These are phyloP conservation scores for Carex pumila DNA, from an alignment of 176 grass and related monocot genomes.

Conservation along the genomic window DNA sequence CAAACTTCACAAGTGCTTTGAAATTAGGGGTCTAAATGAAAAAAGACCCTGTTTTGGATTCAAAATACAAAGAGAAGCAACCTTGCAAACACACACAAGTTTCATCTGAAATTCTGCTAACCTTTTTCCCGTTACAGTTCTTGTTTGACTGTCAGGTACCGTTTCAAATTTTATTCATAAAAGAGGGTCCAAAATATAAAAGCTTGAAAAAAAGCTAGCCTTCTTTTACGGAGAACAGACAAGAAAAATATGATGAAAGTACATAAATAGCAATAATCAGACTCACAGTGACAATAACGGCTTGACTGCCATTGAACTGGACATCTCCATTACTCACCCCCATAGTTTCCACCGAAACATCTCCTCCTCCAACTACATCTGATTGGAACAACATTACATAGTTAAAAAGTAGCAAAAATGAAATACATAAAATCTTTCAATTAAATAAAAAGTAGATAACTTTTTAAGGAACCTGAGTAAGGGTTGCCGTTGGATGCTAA, in stretches of 20 bases:
- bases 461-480: conserved; percentile 9
- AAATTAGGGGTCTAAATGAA: not conserved
- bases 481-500: not conserved
- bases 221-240: conserved; percentile 5
- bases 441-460: not conserved
- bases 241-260: not conserved
- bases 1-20: not conserved
- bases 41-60: not conserved
- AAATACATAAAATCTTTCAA: not conserved
- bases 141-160: not conserved
- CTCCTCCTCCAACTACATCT: not conserved
- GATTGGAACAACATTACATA: not conserved
- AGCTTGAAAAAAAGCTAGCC: not conserved
- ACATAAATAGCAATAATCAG: not conserved
- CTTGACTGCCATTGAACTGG: conserved; percentile 5
- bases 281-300: conserved; percentile 2
- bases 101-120: not conserved
- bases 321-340: not conserved
- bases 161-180: not conserved
- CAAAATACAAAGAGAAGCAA: not conserved
- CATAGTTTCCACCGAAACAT: not conserved
- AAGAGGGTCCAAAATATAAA: not conserved
- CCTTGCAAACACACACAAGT: not conserved
- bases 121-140: not conserved
- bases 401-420: not conserved